Conservation (phyloP, 495 filamentous ascomycete species). For the Oidiodendron maius region DNA sequence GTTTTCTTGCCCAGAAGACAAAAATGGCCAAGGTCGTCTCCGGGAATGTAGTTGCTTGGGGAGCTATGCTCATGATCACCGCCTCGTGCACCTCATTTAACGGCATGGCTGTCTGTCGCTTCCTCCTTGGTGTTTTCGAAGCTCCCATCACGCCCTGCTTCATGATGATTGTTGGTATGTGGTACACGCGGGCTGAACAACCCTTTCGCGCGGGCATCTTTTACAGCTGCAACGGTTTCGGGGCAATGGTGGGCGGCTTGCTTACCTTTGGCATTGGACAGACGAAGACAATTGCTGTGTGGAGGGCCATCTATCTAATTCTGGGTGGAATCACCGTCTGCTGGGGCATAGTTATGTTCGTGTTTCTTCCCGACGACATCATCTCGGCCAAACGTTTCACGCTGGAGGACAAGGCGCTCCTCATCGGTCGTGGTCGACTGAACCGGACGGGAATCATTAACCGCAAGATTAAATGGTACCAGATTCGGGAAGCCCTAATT, state of each 20-base stretch:
- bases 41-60: conserved; percentile 53
- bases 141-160: conserved; percentile 33
- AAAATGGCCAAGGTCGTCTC: conserved; percentile 47
- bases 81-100: not conserved
- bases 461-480: not conserved
- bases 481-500: not conserved
- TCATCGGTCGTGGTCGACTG: not conserved
- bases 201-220: not conserved
- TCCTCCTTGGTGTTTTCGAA: conserved; percentile 56
- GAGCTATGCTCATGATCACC: conserved; percentile 16
- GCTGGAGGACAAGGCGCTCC: not conserved
- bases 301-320: not conserved
- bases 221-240: not conserved
- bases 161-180: conserved; percentile 26
- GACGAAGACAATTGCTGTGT: not conserved
- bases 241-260: not conserved
- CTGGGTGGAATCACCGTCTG: not conserved
- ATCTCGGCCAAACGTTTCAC: not conserved
- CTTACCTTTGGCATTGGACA: not conserved
- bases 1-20: conserved; percentile 46
- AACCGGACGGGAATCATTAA: not conserved
- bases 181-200: not conserved
- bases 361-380: not conserved
- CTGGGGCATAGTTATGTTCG: not conserved
- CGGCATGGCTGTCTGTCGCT: conserved; percentile 38